Evolutionary conservation across 768 basidiomycete species (phyloP), one percentile per base, ranked within the genome.

Genomic region (Boletus bicolor): DNA sequence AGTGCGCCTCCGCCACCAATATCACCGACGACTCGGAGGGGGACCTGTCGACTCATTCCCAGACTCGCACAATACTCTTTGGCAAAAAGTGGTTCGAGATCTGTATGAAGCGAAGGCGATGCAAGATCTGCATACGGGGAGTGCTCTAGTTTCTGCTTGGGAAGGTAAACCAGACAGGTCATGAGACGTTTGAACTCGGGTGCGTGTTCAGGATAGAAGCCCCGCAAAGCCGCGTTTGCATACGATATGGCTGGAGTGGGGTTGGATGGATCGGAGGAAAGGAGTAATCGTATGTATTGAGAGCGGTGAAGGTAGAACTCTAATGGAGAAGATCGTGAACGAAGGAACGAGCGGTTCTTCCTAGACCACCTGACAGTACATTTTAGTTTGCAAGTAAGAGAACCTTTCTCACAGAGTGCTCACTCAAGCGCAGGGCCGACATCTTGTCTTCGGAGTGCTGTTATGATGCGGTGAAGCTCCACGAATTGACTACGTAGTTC

Each of bases 1-100:
- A 98, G 72, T 0, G 95, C 94, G 3, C 95, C 93, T 5, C 91
- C 89, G 0, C 90, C 92, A 1, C 96, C 97, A 49, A 98, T 87
- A 63, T 96, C 94, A 4, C 91, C 92, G 4, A 95, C 87, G 4
- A 97, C 92, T 39, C 86, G 80, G 43, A 99, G 77, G 1, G 94
- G 91, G 12, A 91, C 84, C 63, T 96, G 91, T 54, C 87, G 80
- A 61, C 95, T 91, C 87, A 96, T 89, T 4, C 90, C 91, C 17
- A 95, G 73, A 61, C 81, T 85, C 12, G 88, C 85, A 63, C 95
- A 94, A 64, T 89, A 99, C 65, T 96, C 94, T 60, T 86, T 86
- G 24, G 89, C 85, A 68, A 99, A 97, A 55, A 91, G 76, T 3
- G 85, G 84, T 61, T 89, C 87, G 34, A 98, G 75, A 59, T 92